These are phyloP conservation scores for Boletus mariae DNA, from an alignment of 1,284 basidiomycete genomes.

Conservation along the genomic window DNA sequence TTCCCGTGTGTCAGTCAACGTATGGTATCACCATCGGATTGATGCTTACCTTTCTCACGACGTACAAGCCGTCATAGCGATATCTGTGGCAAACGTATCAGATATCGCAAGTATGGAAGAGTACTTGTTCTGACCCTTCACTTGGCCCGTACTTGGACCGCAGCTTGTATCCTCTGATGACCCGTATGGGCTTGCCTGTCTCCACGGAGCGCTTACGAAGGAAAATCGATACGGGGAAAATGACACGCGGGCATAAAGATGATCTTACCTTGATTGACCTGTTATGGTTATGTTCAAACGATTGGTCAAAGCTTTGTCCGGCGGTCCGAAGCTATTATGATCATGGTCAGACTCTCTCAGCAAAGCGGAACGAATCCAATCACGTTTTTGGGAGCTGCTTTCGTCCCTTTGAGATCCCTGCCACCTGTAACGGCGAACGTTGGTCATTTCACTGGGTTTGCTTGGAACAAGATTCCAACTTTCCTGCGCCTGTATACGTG, in stretches of 20 bases:
- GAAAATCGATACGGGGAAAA: neutral
- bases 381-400: conserved; percentile 73
- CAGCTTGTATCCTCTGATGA: conserved; percentile 81
- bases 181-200: conserved; percentile 73
- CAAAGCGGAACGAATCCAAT: conserved; percentile 16
- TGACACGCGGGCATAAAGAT: neutral
- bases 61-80: conserved; percentile 82
- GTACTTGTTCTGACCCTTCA: conserved; percentile 53
- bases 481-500: conserved; percentile 74
- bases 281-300: conserved; percentile 70
- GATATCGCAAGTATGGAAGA: neutral
- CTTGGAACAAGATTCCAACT: neutral
- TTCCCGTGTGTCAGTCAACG: neutral
- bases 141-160: conserved; percentile 63
- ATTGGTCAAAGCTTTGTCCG: conserved; percentile 76
- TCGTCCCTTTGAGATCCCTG: conserved; percentile 77
- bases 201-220: conserved; percentile 55
- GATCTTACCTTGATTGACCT: conserved; percentile 55
- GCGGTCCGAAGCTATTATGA: conserved; percentile 74
- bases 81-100: conserved; percentile 45
- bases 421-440: conserved; percentile 49
- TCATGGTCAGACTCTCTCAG: neutral
- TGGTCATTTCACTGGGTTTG: neutral
- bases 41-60: conserved; percentile 57
- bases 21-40: neutral